Evolutionary conservation across 83 land plant genomes (phyloP), one percentile per base, ranked within the genome.

Genomic region (Isoetes engelmannii): DNA sequence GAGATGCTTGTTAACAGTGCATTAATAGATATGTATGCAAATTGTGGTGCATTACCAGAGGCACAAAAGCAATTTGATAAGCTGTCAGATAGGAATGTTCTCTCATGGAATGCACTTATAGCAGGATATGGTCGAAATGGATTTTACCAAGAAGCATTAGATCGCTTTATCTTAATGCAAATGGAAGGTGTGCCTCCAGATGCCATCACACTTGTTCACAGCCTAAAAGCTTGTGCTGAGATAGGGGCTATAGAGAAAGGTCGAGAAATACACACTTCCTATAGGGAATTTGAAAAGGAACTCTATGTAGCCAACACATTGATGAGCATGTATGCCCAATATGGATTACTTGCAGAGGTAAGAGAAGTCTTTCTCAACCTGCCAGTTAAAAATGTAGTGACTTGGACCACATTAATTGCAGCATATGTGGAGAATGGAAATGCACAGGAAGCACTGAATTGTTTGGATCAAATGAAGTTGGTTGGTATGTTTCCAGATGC

Each of bases 401-500:
- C 65, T 42, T 62, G 65, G 65, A 21, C 65, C 45, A 41, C 65
- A 19, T 5, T 62, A 18, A 62, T 62, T 20, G 7, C 44, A 41
- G 6, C 46, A 5, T 62, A 21, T 21, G 20, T 46, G 4, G 65
- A 62, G 12, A 44, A 6, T 69, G 71, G 71, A 69, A 18, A 6
- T 53, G 64, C 12, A 7, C 9, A 50, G 69, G 7, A 54, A n/a
- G 71, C 69, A 59, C 28, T 28, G 71, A 19, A 13, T 47, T 12
- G 4, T 17, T 69, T 69, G 28, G 69, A 55, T 4, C 56, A 59
- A 63, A 49, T 69, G 60, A 20, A 20, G 5, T 19, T 8, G 4
- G 28, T 53, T 19, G 69, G 37, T 47, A 21, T 62, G 5, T 7
- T 19, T 62, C 65, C 65, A 4, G 43, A 62, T 21, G 20, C 65